Evolutionary conservation across 1,284 basidiomycete species (phyloP).

Genomic region (Cystobasidium sp.): DNA sequence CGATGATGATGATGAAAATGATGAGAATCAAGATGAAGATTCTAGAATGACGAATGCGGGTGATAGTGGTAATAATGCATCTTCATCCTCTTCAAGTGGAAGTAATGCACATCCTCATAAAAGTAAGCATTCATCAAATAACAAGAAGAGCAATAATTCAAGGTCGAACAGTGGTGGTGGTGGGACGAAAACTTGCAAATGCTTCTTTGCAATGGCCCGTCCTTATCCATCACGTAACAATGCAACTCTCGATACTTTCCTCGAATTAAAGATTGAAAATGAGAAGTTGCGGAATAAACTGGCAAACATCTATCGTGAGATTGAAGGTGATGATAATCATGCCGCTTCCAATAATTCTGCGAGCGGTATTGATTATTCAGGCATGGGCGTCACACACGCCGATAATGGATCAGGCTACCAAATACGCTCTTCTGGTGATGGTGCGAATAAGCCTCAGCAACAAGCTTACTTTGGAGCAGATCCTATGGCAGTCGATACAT

Average conservation of each 20-base stretch:
- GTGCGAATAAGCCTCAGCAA: neutral
- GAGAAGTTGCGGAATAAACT: constrained; percentile 62
- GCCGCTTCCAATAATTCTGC: neutral
- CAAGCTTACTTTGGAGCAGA: constrained; percentile 13
- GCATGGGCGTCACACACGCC: constrained; percentile 1
- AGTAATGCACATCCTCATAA: neutral
- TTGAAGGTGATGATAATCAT: constrained; percentile 45
- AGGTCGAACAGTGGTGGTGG: neutral
- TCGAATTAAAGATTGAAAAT: constrained; percentile 78
- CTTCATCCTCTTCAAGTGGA: constrained; percentile 8
- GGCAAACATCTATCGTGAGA: constrained; percentile 52
- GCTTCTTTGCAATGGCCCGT: constrained; percentile 73
- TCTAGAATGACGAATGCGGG: neutral
- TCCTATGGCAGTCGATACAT: constrained; percentile 3
- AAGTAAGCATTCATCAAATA: neutral
- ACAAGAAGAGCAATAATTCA: neutral
- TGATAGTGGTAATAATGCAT: neutral
- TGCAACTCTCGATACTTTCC: constrained; percentile 73
- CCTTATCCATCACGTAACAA: constrained; percentile 74
- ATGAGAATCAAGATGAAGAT: neutral
- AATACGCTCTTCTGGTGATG: neutral
- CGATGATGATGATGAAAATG: no score
- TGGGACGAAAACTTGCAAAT: constrained; percentile 56
- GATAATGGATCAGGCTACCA: constrained; percentile 20
- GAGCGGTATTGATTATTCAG: neutral